Evolutionary conservation across 2,329 filamentous ascomycete genomes (phyloP).

Genomic region (Geosmithia flava): DNA sequence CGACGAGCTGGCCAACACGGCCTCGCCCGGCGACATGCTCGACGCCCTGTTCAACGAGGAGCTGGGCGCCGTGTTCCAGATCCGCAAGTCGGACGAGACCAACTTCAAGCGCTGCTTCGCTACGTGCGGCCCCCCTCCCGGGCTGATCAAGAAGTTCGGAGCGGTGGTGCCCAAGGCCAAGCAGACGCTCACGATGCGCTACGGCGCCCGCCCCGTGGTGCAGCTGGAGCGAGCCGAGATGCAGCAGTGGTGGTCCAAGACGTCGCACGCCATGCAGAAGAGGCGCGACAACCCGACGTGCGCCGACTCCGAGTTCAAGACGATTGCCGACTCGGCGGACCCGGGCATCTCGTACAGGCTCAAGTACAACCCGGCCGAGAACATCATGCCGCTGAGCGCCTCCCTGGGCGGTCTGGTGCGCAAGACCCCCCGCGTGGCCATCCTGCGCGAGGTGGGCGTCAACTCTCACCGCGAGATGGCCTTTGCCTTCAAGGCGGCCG

Average conservation of each 20-base stretch:
- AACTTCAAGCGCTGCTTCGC: slow-evolving; percentile 85
- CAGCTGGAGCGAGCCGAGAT: slow-evolving; percentile 58
- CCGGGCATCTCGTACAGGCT: slow-evolving; percentile 78
- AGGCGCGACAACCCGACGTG: slow-evolving; percentile 79
- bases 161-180: slow-evolving; percentile 56
- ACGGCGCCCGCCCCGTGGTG: slow-evolving; percentile 56
- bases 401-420: slow-evolving; percentile 39
- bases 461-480: slow-evolving; percentile 98
- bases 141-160: slow-evolving; percentile 75
- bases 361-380: slow-evolving; percentile 68
- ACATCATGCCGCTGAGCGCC: slow-evolving; percentile 48
- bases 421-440: slow-evolving; percentile 64
- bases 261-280: slow-evolving; percentile 84
- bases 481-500: slow-evolving; percentile 83
- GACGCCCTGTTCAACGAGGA: slow-evolving; percentile 91
- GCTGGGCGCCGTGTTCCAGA: slow-evolving; percentile 90
- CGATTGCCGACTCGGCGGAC: slow-evolving; percentile 62
- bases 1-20: slow-evolving; percentile 55
- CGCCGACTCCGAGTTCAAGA: slow-evolving; percentile 70
- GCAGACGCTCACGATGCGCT: slow-evolving; percentile 66
- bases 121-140: slow-evolving; percentile 71
- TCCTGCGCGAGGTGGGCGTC: slow-evolving; percentile 88
- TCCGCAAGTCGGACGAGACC: slow-evolving; percentile 71
- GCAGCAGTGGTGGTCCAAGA: slow-evolving; percentile 80
- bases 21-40: slow-evolving; percentile 51